Percentiles rank a stretch among this genome's conserved stretches.
phyloP scores from a whole-genome alignment of 2,329 filamentous ascomycete species.

The Cercospora sp. region DNA sequence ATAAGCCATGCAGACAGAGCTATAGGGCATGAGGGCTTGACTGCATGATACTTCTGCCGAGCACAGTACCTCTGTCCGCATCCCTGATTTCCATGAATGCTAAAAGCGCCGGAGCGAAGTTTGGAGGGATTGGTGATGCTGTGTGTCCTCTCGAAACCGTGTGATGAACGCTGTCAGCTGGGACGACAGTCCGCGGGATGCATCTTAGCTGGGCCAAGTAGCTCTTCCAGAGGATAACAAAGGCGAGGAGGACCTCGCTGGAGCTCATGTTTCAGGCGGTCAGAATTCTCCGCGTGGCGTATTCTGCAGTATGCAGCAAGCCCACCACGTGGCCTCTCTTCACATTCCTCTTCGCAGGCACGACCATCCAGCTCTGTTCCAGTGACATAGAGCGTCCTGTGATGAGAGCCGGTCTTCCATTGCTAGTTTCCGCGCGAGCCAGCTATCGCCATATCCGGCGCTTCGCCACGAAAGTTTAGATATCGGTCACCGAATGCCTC shows the following conservation, averaged over 20 bases:
- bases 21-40: background rate
- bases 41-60: background rate
- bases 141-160: background rate
- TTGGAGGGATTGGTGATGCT: background rate
- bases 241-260: background rate
- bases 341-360: background rate
- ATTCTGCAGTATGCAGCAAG: background rate
- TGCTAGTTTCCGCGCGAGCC: background rate
- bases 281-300: background rate
- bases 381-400: background rate
- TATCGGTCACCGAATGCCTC: background rate
- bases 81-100: background rate
- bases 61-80: background rate
- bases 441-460: background rate
- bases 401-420: background rate
- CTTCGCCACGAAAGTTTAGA: background rate
- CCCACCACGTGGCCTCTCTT: background rate
- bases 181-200: background rate
- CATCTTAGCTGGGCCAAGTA: background rate
- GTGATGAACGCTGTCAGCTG: background rate
- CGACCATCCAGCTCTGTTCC: background rate
- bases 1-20: background rate
- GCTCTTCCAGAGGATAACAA: background rate
- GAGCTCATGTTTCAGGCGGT: background rate
- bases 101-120: background rate